Evolutionary conservation across 768 basidiomycete genomes (phyloP), one percentile per base, ranked within the genome.

Genomic region (Termitomyces bulborhizus): DNA sequence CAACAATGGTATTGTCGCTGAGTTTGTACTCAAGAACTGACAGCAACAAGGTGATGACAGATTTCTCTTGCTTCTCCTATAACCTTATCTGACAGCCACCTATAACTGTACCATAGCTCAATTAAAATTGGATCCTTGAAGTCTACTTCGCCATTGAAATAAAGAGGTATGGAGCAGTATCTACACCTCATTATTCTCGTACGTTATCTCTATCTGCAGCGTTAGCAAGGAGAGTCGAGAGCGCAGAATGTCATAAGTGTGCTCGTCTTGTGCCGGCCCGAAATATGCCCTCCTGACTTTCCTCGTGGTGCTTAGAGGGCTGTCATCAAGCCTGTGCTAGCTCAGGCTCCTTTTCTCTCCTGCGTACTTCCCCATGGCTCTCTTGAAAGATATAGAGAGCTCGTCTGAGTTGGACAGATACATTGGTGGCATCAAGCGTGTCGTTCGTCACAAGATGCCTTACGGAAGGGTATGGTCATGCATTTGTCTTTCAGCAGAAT

Each of bases 381-480:
- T 46, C 8, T 9, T 52, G 32, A 26, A 54, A 42, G 15, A 56
- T 26, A 26, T 31, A 13, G 32, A 54, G 31, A 29, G 31, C 15
- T 42, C 49, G 16, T 37, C 34, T 29, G 44, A 31, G n/a, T 36
- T 60, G n/a, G 32, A 52, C 8, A 46, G 31, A 18, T 51, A 31
- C 36, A 18, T 57, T 3, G 6, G 12, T 7, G 53, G 27, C 3
- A n/a, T 60, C 1, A 13, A 42, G 9, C 31, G 11, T 27, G 56
- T 29, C 9, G 39, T 55, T 16, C 6, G 6, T 26, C 3, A 31
- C 15, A 47, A 32, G 11, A 49, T 57, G 37, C 59, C 59, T 16
- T 60, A 60, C 44, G 54, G 59, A 24, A 52, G 15, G 50, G 59
- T 57, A 55, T 24, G 41, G 16, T 16, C 2, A 18, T 50, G n/a